phyloP scores from a whole-genome alignment of 768 basidiomycete species.

The Tricholoma furcatifolium region DNA sequence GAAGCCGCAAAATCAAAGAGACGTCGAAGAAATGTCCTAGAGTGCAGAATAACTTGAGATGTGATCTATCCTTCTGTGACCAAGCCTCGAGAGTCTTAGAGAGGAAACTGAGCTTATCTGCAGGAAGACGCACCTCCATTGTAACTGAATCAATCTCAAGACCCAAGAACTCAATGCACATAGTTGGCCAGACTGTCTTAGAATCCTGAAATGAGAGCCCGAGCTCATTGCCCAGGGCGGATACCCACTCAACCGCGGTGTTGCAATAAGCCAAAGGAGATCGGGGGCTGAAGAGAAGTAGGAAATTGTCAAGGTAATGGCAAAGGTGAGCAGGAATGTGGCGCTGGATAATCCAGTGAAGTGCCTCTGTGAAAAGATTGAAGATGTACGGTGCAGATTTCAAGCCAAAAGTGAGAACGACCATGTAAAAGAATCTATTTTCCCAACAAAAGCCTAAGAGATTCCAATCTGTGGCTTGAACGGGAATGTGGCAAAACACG shows the following conservation, averaged over 20 bases:
- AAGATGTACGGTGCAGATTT: too few relatives aligned
- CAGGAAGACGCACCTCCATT: too few relatives aligned
- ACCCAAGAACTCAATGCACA: too few relatives aligned
- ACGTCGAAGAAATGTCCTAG: slow-evolving; percentile 25
- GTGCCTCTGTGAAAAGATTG: too few relatives aligned
- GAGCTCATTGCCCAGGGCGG: too few relatives aligned
- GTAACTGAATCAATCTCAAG: too few relatives aligned
- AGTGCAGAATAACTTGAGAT: slow-evolving; percentile 31
- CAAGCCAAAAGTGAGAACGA: too few relatives aligned
- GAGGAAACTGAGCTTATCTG: too few relatives aligned
- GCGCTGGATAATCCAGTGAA: slow-evolving; percentile 37
- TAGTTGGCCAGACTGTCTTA: slow-evolving; percentile 26
- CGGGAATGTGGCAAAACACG: slow-evolving; percentile 37
- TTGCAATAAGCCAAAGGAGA: neutral
- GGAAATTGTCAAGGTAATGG: neutral
- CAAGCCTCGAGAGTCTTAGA: slow-evolving; percentile 21
- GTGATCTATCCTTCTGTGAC: slow-evolving; percentile 21
- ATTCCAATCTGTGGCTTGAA: slow-evolving; percentile 27
- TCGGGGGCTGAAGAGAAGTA: neutral
- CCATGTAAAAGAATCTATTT: too few relatives aligned
- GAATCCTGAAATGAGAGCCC: too few relatives aligned
- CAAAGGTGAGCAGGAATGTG: slow-evolving; percentile 25
- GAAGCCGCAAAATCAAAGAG: slow-evolving; percentile 26
- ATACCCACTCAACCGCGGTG: slow-evolving; percentile 19
- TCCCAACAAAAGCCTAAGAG: slow-evolving; percentile 32